Evolutionary conservation across 495 filamentous ascomycete genomes (phyloP).

Genomic region (Penicillium dipodomyicola): DNA sequence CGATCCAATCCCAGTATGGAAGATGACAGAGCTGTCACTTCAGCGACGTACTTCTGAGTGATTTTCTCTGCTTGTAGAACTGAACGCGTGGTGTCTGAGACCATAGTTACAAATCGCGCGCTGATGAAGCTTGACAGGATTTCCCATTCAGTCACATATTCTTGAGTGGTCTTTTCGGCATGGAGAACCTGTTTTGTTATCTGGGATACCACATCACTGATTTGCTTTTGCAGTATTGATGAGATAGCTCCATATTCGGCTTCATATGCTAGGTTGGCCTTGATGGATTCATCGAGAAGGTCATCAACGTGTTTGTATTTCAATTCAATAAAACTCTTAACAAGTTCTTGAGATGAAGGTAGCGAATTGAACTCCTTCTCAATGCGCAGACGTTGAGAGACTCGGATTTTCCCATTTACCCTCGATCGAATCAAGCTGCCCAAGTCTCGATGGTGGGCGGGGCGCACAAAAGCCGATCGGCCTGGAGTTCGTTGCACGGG

Average conservation of each 20-base stretch:
- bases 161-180: background rate
- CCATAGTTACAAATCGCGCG: background rate
- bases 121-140: background rate
- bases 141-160: background rate
- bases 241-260: background rate
- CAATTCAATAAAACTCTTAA: background rate
- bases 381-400: background rate
- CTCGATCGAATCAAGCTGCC: slow-evolving; percentile 6
- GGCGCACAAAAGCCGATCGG: background rate
- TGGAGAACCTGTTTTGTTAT: background rate
- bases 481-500: background rate
- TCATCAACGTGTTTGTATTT: slow-evolving; percentile 3
- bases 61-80: background rate
- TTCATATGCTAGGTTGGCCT: background rate
- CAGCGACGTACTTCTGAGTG: background rate
- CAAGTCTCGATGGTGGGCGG: background rate
- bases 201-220: background rate
- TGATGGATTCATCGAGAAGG: background rate
- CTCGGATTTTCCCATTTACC: background rate
- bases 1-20: slow-evolving; percentile 2
- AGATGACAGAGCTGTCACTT: slow-evolving; percentile 1
- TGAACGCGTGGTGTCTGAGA: background rate
- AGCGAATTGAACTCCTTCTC: background rate
- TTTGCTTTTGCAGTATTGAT: background rate
- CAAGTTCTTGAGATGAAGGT: background rate